phyloP scores from a whole-genome alignment of 768 basidiomycete genomes.

The Amanita fuliginea region DNA sequence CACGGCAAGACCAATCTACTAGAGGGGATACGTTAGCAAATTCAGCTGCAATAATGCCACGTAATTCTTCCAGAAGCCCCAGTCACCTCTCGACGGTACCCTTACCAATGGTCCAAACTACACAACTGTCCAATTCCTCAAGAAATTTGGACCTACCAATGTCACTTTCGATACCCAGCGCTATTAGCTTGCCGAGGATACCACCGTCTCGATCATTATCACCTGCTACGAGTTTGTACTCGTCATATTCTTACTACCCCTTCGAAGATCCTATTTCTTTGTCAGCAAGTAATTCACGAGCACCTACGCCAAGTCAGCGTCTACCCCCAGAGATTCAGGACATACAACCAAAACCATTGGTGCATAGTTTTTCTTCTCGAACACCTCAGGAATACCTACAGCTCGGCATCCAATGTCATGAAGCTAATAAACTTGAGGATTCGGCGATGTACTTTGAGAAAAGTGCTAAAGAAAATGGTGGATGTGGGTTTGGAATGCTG shows the following conservation, averaged over 20 bases:
- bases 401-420: constrained; percentile 69
- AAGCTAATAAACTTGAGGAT: constrained; percentile 57
- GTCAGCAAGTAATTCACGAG: constrained; percentile 20
- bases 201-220: constrained; percentile 26
- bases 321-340: neutral
- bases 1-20: neutral
- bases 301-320: constrained; percentile 4
- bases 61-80: constrained; percentile 7
- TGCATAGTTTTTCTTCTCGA: constrained; percentile 9
- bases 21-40: neutral
- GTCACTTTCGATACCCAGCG: neutral
- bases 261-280: constrained; percentile 36
- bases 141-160: neutral
- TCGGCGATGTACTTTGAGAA: constrained; percentile 68
- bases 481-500: constrained; percentile 83
- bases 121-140: neutral
- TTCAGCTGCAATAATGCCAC: neutral
- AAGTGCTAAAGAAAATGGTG: constrained; percentile 63
- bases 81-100: constrained; percentile 4
- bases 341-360: constrained; percentile 9
- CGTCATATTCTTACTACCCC: constrained; percentile 57
- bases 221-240: constrained; percentile 35
- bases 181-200: constrained; percentile 13
- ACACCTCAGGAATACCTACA: constrained; percentile 63
- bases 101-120: neutral